Base-by-base conservation (phyloP, 2,329 filamentous ascomycete genomes). In the Penicillium paneum region DNA sequence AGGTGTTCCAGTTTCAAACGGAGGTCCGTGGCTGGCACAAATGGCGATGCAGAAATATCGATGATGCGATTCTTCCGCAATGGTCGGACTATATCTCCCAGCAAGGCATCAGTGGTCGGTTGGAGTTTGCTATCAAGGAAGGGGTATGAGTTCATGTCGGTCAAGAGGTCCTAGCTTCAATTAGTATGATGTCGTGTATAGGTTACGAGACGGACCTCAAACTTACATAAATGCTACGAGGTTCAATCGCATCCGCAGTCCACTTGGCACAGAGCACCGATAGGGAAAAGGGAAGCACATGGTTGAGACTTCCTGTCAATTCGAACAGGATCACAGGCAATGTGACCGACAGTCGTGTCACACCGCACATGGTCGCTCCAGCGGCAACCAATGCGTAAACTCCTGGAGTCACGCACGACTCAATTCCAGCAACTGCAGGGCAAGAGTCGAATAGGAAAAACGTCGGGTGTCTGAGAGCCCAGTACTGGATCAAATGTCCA, bases 101-200 rank as follows among this genome's bases (percentile, higher is more conserved):
- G 81, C 51, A 95, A 89, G 0, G 89, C 87, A 0, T 92, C 96
- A 71, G 97, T 96, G 17, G 95, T 81, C 1, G 93, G 92, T 63
- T 95, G 91, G 58, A 92, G 84, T 72, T 97, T 97, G 75, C 95
- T 96, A 74, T 96, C 91, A n/a, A 99, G 82, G 76, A 95, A 97
- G 0, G 94, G 94, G 62, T 97, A 99, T 3, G 90, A 89, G 73
- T 99, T 97, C 88, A 99, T 93, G 69, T 94, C 91, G 0, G 92
- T 97, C 17, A 97, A 79, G 11, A 97, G 83, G 69, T 97, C 94
- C 84, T 89, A 64, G 7, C 31, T 3, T 34, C 8, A 13, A 49
- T 72, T 49, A 70, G 64, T 51, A 49, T 50, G 3, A 17, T 8
- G n/a, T 19, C 8, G 44, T 8, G 31, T n/a, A n/a, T 3, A 11